These are phyloP conservation scores for Fusarium robinianum DNA, from an alignment of 2,329 filamentous ascomycete species.

Conservation along the genomic window DNA sequence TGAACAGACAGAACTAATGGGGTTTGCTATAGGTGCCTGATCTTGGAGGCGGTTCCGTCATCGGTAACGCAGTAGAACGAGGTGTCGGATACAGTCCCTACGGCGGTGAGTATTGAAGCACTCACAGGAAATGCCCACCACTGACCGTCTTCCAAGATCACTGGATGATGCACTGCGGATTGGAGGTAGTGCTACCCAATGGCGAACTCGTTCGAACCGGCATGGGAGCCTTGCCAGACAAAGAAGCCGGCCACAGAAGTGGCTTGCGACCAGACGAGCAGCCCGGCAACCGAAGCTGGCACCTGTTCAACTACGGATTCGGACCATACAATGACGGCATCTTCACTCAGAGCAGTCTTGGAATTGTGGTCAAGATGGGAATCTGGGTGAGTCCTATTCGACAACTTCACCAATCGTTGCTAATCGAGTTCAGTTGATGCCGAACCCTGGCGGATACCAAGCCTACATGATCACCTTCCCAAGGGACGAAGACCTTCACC, in stretches of 20 bases:
- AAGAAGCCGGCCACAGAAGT: background rate
- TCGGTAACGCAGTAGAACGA: slow-evolving; percentile 13
- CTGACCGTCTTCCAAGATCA: background rate
- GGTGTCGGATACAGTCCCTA: slow-evolving; percentile 19
- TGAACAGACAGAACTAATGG: too few species aligned
- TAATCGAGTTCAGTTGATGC: slow-evolving; percentile 8
- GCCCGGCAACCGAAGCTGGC: slow-evolving; percentile 5
- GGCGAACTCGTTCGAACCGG: slow-evolving; percentile 11
- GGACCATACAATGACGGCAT: slow-evolving; percentile 14
- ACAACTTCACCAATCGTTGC: background rate
- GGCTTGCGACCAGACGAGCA: slow-evolving; percentile 8
- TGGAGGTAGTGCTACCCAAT: slow-evolving; percentile 16
- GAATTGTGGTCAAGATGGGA: slow-evolving; percentile 12
- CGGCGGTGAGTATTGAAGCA: slow-evolving; percentile 2
- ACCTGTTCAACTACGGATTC: slow-evolving; percentile 17
- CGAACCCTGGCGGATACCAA: slow-evolving; percentile 14
- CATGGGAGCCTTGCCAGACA: slow-evolving; percentile 14
- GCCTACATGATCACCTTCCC: too few species aligned
- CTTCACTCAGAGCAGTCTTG: slow-evolving; percentile 8
- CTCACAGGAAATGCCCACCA: background rate
- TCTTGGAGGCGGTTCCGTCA: slow-evolving; percentile 10
- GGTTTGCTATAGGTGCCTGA: slow-evolving; percentile 8
- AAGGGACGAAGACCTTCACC: too few species aligned
- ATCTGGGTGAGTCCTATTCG: slow-evolving; percentile 2
- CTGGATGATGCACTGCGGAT: slow-evolving; percentile 10